A percentile compares a stretch with the other conserved stretches of the same genome.
These are phyloP conservation scores for Lophium mytilinum DNA, from an alignment of 495 filamentous ascomycete genomes.

Conservation along the genomic window DNA sequence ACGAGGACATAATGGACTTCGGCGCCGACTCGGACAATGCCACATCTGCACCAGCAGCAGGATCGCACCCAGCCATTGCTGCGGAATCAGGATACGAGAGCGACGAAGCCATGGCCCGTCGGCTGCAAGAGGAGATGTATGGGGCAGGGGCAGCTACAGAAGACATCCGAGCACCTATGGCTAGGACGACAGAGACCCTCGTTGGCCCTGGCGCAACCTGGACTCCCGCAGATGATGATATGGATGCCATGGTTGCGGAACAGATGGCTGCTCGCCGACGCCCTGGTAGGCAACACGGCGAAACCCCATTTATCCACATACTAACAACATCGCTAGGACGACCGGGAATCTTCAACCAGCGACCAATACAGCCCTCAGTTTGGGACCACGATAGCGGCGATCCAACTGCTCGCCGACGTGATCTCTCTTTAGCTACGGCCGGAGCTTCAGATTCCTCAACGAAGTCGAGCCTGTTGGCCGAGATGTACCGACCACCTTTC, in stretches of 20 bases:
- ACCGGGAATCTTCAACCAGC: conserved; percentile 81
- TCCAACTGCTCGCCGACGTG: conserved; percentile 39
- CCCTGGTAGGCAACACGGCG: conserved; percentile 1
- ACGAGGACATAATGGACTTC: conserved; percentile 36
- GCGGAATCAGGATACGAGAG: conserved; percentile 46
- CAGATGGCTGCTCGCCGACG: conserved; percentile 52
- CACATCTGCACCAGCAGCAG: conserved; percentile 2
- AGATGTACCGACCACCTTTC: conserved; percentile 86
- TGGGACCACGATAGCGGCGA: conserved; percentile 56
- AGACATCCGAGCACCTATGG: conserved; percentile 84
- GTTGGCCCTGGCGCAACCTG: conserved; percentile 60
- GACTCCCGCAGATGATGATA: conserved; percentile 39
- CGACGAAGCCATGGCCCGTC: conserved; percentile 86
- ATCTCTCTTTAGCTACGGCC: conserved; percentile 56
- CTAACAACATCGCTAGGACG: conserved; percentile 38
- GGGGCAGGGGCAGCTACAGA: conserved; percentile 40
- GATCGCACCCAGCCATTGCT: background rate
- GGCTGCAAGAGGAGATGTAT: conserved; percentile 88
- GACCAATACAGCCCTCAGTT: conserved; percentile 51
- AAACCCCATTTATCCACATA: background rate
- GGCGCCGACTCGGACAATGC: conserved; percentile 2
- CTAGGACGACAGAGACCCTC: conserved; percentile 81
- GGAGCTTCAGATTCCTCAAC: conserved; percentile 64
- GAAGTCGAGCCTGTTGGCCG: conserved; percentile 67
- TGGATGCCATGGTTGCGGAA: conserved; percentile 55